A percentile compares a stretch with the other conserved stretches of the same genome.
These are phyloP conservation scores for Pelargonium australe DNA, from an alignment of 441 rosid species.

Conservation along the genomic window DNA sequence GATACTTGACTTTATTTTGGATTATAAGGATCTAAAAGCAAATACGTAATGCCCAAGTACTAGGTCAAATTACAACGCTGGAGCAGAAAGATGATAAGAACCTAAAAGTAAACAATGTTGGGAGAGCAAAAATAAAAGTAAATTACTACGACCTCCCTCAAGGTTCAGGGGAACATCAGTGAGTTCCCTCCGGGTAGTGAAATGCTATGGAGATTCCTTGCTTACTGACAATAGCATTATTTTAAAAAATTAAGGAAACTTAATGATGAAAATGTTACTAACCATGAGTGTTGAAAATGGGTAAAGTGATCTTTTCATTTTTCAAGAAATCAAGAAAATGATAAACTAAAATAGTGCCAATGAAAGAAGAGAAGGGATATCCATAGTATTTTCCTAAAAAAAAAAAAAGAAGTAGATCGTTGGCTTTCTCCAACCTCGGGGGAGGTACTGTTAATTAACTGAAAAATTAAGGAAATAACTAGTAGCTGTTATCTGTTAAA, in stretches of 20 bases:
- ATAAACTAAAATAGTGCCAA: background rate
- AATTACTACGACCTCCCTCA: slow-evolving; percentile 1
- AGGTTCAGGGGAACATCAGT: slow-evolving; percentile 4
- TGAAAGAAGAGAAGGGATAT: background rate
- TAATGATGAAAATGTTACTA: background rate
- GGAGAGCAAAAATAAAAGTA: background rate
- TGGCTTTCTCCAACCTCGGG: too few relatives aligned
- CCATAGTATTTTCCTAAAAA: background rate
- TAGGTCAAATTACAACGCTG: background rate
- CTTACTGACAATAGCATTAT: background rate
- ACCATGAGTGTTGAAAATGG: background rate
- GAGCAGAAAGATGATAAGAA: background rate
- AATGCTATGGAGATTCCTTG: background rate
- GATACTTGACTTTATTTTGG: background rate
- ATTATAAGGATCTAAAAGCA: background rate
- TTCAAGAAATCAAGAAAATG: background rate
- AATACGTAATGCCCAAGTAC: background rate
- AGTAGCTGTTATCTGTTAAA: background rate
- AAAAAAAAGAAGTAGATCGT: too few relatives aligned
- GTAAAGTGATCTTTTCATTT: background rate
- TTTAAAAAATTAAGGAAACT: background rate
- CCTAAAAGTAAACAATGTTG: background rate
- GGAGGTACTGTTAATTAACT: too few relatives aligned
- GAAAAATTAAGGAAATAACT: background rate
- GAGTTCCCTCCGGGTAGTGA: background rate